Evolutionary conservation across 805 yeast species (phyloP).

Genomic region (Phaffomyces thermotolerans): DNA sequence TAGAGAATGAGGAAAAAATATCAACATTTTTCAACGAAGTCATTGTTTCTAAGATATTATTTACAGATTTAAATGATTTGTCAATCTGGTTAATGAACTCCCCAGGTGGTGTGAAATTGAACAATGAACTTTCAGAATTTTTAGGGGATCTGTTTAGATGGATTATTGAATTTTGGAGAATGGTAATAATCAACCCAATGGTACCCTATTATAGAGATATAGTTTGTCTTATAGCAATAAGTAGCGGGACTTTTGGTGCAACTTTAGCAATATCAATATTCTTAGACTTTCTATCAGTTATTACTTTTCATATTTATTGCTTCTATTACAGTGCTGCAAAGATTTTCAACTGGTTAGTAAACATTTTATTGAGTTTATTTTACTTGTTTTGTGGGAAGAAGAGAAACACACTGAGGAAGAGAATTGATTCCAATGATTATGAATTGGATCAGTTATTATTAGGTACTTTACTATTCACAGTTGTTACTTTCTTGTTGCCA

Average conservation of each 20-base stretch:
- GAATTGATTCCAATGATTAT: slow-evolving; percentile 81
- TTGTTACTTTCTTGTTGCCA: slow-evolving; percentile 71
- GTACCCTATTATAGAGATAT: slow-evolving; percentile 25
- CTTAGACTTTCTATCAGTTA: slow-evolving; percentile 55
- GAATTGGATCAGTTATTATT: slow-evolving; percentile 79
- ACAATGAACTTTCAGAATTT: slow-evolving; percentile 76
- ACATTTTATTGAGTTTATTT: slow-evolving; percentile 63
- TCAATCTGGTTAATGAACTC: slow-evolving; percentile 75
- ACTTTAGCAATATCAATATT: slow-evolving; percentile 61
- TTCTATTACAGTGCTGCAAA: slow-evolving; percentile 76
- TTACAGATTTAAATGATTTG: slow-evolving; percentile 37
- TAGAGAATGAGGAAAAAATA: slow-evolving; percentile 28
- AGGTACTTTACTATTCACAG: slow-evolving; percentile 84
- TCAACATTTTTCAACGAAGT: slow-evolving; percentile 23
- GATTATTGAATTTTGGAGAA: slow-evolving; percentile 68
- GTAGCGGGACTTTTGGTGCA: slow-evolving; percentile 42
- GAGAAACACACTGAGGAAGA: slow-evolving; percentile 70
- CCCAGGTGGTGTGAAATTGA: slow-evolving; percentile 92
- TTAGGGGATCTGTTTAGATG: slow-evolving; percentile 82
- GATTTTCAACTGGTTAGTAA: slow-evolving; percentile 69
- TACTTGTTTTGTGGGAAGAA: slow-evolving; percentile 86
- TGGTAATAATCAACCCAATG: slow-evolving; percentile 21
- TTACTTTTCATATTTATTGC: slow-evolving; percentile 66
- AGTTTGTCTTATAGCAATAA: slow-evolving; percentile 34
- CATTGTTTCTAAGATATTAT: slow-evolving; percentile 34